Evolutionary conservation across 1,139 yeast species (phyloP), one percentile per base, ranked within the genome.

Genomic region (Suhomyces maxii): DNA sequence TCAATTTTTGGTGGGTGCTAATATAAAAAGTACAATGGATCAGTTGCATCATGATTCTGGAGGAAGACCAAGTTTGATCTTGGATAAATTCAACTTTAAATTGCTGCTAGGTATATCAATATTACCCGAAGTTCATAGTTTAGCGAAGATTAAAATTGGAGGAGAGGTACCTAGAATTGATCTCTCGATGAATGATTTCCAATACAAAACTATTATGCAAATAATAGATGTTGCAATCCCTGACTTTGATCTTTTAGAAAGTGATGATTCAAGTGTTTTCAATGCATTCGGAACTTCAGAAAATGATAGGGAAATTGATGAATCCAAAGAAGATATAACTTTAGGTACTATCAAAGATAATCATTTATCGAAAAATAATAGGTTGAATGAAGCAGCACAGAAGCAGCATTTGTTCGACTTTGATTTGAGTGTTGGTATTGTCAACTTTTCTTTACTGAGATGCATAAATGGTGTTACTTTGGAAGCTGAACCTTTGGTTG

Each of bases 141-240:
- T 95, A 38, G 85, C 98, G 0, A 80, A 79, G 54, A 74, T 89
- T 53, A 84, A 80, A 58, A 70, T 91, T 2, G 82, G 89, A 25
- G 97, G 96, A 11, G 83, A 83, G 51, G 78, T 95, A n/a, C 96
- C 97, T 0, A 70, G 71, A 33, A 76, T 95, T 51, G 74, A 76
- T 32, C 82, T 95, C 8, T 78, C 87, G 26, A 67, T 93, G 60
- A 89, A 89, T 55, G 99, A 95, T 61, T 86, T 84, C 55, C 97
- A 95, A 59, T 95, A 95, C 67, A 88, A 89, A 61, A 82, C 91
- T 1, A 72, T 93, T 58, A 84, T 93, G 91, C 82, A 84, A 47
- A 71, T 93, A 40, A 69, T 90, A 41, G 87, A 86, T 49, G 77
- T 73, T 23, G 82, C 87, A 28, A 74, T 91, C 13, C 97, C 97